Conservation (phyloP, 2,329 filamentous ascomycete species). For the Botrytis elliptica region DNA sequence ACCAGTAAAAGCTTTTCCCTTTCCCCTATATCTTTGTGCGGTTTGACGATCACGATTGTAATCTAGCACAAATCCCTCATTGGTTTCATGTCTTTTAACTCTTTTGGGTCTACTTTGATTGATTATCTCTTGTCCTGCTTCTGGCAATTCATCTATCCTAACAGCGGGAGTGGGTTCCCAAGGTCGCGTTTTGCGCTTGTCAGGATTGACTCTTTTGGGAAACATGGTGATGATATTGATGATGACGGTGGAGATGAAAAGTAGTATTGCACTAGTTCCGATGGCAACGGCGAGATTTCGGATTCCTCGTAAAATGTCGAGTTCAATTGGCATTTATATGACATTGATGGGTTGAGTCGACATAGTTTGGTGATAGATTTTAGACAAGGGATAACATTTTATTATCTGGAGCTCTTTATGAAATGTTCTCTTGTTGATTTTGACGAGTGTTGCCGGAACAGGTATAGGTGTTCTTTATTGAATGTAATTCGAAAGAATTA, state of each 20-base stretch:
- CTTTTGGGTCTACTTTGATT: slow-evolving; percentile 6
- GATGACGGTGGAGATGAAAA: background rate
- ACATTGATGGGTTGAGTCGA: background rate
- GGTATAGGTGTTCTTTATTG: background rate
- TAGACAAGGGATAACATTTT: background rate
- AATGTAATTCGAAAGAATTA: background rate
- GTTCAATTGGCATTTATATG: background rate
- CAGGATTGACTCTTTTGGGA: background rate
- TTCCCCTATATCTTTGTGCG: background rate
- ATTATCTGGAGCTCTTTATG: background rate
- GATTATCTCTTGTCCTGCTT: no score
- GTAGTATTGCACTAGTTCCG: background rate
- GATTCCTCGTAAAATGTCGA: background rate
- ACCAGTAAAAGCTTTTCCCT: background rate
- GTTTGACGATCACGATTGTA: background rate
- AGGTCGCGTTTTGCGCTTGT: background rate
- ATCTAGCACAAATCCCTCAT: background rate
- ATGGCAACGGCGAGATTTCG: background rate
- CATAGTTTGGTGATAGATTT: background rate
- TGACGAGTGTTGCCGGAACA: background rate
- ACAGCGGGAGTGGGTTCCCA: background rate
- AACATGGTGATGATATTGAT: background rate
- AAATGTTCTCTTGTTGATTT: background rate
- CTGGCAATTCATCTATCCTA: background rate
- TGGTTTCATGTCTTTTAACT: background rate